phyloP scores from a whole-genome alignment of 2,329 filamentous ascomycete genomes.

The Nectriaceae sp. region DNA sequence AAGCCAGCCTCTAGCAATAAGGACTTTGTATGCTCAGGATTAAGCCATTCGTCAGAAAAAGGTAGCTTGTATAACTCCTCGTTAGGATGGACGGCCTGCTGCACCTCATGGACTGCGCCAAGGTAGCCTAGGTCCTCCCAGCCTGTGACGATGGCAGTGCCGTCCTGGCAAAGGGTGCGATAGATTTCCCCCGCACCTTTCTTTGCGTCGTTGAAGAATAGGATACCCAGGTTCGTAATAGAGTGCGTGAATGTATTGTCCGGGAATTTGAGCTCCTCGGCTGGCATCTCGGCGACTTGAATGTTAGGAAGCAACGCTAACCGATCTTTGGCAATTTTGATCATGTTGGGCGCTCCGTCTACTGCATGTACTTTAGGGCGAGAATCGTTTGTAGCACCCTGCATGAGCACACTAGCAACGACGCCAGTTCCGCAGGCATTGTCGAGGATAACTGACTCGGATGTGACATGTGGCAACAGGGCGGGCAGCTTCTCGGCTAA shows the following conservation, averaged over 20 bases:
- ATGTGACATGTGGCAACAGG: too few species aligned
- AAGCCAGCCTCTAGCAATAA: too few species aligned
- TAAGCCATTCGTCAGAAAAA: conserved; percentile 7
- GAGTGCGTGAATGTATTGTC: conserved; percentile 38
- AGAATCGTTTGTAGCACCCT: too few species aligned
- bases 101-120: conserved; percentile 9
- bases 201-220: conserved; percentile 34
- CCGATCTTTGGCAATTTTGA: conserved; percentile 13
- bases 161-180: conserved; percentile 39
- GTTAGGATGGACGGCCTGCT: conserved; percentile 13
- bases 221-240: conserved; percentile 41
- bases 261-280: conserved; percentile 25
- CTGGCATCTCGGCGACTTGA: conserved; percentile 17
- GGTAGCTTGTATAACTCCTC: conserved; percentile 14
- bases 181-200: conserved; percentile 38
- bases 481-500: too few species aligned
- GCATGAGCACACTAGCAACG: too few species aligned
- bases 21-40: conserved; percentile 2
- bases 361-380: too few species aligned
- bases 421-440: too few species aligned
- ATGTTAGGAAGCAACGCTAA: conserved; percentile 10
- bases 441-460: too few species aligned
- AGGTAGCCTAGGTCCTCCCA: conserved; percentile 24
- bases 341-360: conserved; percentile 23
- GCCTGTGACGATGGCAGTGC: conserved; percentile 37